A percentile compares a stretch with the other conserved stretches of the same genome.
Evolutionary conservation across 345 rosid species (phyloP).

Genomic region (Limnanthes douglasii): DNA sequence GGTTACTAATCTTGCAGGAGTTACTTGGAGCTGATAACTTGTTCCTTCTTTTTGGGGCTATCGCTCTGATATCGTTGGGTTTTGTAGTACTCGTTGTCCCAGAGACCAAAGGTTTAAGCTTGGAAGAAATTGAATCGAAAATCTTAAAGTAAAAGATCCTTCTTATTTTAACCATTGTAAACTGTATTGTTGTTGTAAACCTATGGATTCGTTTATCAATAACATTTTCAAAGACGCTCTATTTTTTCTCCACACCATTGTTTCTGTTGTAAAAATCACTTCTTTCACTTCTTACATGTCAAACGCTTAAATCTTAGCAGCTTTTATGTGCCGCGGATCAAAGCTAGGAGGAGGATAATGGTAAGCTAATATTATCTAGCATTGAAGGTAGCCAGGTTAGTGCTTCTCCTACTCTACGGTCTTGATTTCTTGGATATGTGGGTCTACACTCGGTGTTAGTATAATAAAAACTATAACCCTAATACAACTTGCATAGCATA

Average conservation of each 20-base stretch:
- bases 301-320: background rate
- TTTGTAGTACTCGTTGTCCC: conserved; percentile 52
- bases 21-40: conserved; percentile 73
- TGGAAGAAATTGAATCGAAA: conserved; percentile 89
- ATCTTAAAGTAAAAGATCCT: conserved; percentile 39
- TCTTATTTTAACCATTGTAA: background rate
- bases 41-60: conserved; percentile 74
- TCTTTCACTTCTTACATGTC: background rate
- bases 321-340: background rate
- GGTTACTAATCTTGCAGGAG: conserved; percentile 39
- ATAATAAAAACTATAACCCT: no score
- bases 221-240: background rate
- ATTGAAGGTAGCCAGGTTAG: no score
- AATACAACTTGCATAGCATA: no score
- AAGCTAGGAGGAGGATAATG: no score
- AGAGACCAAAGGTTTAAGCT: conserved; percentile 92
- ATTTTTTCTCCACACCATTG: background rate
- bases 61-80: conserved; percentile 53
- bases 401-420: no score
- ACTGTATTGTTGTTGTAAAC: conserved; percentile 6
- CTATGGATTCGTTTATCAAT: conserved; percentile 1
- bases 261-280: background rate
- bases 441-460: no score
- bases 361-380: no score
- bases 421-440: no score